Conservation (phyloP, 805 yeast genomes). For the Deakozyma indianensis region DNA sequence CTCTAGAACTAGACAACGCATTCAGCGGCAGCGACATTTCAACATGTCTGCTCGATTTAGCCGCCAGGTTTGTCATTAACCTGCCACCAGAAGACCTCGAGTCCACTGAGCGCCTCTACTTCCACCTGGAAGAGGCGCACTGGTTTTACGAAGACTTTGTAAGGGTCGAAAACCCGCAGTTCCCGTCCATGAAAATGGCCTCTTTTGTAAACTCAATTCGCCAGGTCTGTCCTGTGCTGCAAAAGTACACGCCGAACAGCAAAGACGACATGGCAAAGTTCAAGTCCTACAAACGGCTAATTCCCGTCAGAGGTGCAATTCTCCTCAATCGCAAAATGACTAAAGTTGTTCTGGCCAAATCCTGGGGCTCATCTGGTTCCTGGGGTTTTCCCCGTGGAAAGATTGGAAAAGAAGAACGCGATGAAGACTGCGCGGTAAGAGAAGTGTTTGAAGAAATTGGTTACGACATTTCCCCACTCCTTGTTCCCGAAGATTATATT, state of each 20-base stretch:
- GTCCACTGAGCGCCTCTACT: conserved; percentile 65
- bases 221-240: conserved; percentile 48
- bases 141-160: conserved; percentile 91
- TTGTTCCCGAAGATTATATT: conserved; percentile 57
- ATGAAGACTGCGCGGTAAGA: conserved; percentile 76
- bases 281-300: conserved; percentile 70
- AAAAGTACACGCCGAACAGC: conserved; percentile 18
- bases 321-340: conserved; percentile 56
- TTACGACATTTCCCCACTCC: conserved; percentile 56
- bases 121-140: conserved; percentile 95
- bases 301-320: conserved; percentile 96
- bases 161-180: conserved; percentile 51
- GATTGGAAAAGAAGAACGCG: conserved; percentile 84
- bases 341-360: conserved; percentile 68
- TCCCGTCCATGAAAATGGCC: conserved; percentile 70
- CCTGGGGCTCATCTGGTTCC: conserved; percentile 53
- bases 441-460: conserved; percentile 93
- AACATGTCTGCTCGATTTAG: conserved; percentile 35
- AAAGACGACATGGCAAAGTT: conserved; percentile 62
- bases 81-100: conserved; percentile 86
- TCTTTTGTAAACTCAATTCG: conserved; percentile 62
- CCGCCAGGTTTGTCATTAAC: conserved; percentile 81
- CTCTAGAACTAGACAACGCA: neutral
- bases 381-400: conserved; percentile 98
- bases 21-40: neutral